Base-by-base conservation (phyloP, 2,329 filamentous ascomycete species). In the Calycina herbarum region DNA sequence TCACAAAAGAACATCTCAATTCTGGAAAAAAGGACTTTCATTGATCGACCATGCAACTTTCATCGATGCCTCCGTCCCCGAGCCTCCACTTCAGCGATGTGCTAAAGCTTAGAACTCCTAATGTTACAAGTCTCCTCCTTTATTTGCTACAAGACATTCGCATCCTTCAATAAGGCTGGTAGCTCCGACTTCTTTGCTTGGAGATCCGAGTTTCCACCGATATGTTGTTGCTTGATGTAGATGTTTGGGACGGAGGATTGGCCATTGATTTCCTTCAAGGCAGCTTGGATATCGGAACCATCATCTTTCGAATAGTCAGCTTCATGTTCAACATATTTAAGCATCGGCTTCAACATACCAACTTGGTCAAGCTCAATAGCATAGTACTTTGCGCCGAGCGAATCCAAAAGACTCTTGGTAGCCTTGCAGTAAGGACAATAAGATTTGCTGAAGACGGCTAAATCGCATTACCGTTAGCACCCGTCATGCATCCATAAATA, bases 171-270 rank as follows among this genome's bases (percentile, higher is more conserved):
- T 72, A 95, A 78, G 38, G 75, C 74, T 71, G 87, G 85, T 63
- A 98, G 80, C 71, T 96, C 77, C 79, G 86, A 86, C 79, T 84
- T 86, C 62, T 78, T 78, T 1, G 81, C 83, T 81, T 94, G 89
- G 70, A 96, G 79, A 73, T 95, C 94, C 29, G 93, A 96, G 86
- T 98, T 98, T 72, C 95, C 95, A 69, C 95, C 95, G 78, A 99
- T 96, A 81, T 97, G 94, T 83, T 96, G 82, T 82, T 93, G 82
- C 73, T 82, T 82, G 80, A 99, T 98, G 84, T 91, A 98, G 82
- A 97, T 91, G 83, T 98, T 98, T 74, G 95, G 95, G 5, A 99
- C 95, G 74, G 92, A 94, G 75, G 88, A 85, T 85, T 99, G 95
- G 78, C 86, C 84, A 65, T 88, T 92, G 74, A 98, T 86, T 70